Conservation (phyloP, 495 filamentous ascomycete species). For the Lindgomyces ingoldianus region DNA sequence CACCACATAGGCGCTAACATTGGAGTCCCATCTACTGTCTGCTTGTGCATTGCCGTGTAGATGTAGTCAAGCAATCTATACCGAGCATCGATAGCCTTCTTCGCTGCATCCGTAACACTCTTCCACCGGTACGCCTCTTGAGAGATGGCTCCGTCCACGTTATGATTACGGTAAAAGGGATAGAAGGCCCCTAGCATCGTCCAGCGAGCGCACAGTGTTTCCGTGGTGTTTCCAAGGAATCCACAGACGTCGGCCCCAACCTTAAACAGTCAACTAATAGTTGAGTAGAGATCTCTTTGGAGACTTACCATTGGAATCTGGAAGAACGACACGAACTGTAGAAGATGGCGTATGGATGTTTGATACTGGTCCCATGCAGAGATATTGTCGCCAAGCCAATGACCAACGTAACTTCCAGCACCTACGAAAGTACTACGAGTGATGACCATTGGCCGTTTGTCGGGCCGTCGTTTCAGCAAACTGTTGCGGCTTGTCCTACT, state of each 20-base stretch:
- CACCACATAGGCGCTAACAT: conserved; percentile 70
- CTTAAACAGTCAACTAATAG: background rate
- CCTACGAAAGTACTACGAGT: conserved; percentile 84
- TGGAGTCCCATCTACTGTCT: conserved; percentile 69
- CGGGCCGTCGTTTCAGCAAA: conserved; percentile 69
- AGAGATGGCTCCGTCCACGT: conserved; percentile 48
- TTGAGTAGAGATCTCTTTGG: background rate
- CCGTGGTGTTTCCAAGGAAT: conserved; percentile 69
- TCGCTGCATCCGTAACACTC: conserved; percentile 63
- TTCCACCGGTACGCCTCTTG: conserved; percentile 84
- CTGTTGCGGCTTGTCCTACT: conserved; percentile 63
- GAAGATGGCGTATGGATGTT: conserved; percentile 64
- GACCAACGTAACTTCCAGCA: conserved; percentile 73
- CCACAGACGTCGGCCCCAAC: conserved; percentile 81
- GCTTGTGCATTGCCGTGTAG: conserved; percentile 71
- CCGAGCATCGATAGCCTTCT: conserved; percentile 71
- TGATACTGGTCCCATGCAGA: conserved; percentile 74
- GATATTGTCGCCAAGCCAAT: conserved; percentile 88
- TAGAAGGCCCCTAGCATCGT: conserved; percentile 76
- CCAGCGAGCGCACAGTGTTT: conserved; percentile 82
- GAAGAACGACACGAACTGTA: conserved; percentile 77
- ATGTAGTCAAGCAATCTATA: conserved; percentile 80
- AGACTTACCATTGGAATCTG: conserved; percentile 72
- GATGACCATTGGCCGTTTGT: conserved; percentile 72
- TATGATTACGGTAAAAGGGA: conserved; percentile 85